phyloP scores from a whole-genome alignment of 73 alveolate genomes.

The Loxodes magnus region DNA sequence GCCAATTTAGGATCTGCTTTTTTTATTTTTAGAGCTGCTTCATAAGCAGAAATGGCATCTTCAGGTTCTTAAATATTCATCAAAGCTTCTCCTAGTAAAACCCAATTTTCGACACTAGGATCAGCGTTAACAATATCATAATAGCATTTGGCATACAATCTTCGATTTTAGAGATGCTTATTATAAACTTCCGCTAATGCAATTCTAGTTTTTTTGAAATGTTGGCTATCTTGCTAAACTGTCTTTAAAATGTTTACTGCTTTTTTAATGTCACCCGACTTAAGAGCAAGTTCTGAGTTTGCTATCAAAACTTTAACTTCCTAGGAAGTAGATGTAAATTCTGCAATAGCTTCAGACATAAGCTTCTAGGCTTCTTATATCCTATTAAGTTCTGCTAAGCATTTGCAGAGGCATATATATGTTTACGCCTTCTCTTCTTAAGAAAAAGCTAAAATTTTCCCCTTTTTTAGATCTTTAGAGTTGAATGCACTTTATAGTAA shows the following conservation, averaged over 20 bases:
- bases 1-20: constrained; percentile 70
- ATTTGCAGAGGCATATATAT: constrained; percentile 44
- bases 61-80: constrained; percentile 97
- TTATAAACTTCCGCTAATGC: constrained; percentile 86
- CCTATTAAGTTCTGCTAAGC: constrained; percentile 41
- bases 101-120: constrained; percentile 70
- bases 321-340: constrained; percentile 66
- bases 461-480: constrained; percentile 22
- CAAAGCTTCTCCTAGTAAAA: constrained; percentile 87
- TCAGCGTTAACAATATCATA: constrained; percentile 78
- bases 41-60: constrained; percentile 85
- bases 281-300: constrained; percentile 76
- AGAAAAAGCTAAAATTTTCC: constrained; percentile 12
- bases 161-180: constrained; percentile 86
- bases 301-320: constrained; percentile 73
- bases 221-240: constrained; percentile 74
- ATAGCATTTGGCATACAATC: constrained; percentile 90
- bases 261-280: constrained; percentile 92
- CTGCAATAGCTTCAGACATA: constrained; percentile 67
- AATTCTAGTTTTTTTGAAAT: constrained; percentile 76
- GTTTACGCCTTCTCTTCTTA: constrained; percentile 66
- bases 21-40: constrained; percentile 70
- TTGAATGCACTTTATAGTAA: constrained; percentile 24
- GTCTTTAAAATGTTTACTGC: constrained; percentile 87
- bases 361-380: constrained; percentile 54